These are phyloP conservation scores for Batrachochytrium dendrobatidis DNA, from an alignment of 371 early-diverging fungal species.

Conservation along the genomic window DNA sequence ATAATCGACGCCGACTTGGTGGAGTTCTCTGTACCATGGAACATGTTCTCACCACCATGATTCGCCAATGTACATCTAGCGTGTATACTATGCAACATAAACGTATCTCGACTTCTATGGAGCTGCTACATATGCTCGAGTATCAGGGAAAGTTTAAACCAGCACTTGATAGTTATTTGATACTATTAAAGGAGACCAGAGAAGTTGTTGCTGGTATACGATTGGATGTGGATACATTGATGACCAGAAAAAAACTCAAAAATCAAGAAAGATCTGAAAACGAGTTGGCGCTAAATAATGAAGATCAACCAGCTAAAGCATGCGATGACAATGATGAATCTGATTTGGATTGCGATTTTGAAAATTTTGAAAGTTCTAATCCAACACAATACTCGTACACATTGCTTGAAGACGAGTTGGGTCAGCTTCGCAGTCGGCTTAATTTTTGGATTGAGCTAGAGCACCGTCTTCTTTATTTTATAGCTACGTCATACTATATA, in stretches of 20 bases:
- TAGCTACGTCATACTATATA: conserved; percentile 46
- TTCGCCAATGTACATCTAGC: conserved; percentile 20
- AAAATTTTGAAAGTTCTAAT: too few species aligned
- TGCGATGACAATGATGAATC: too few species aligned
- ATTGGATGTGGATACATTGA: too few species aligned
- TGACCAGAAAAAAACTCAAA: too few species aligned
- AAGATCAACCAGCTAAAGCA: too few species aligned
- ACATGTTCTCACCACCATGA: conserved; percentile 46
- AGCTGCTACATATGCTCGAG: conserved; percentile 25
- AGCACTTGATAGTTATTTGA: too few species aligned
- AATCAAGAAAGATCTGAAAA: too few species aligned
- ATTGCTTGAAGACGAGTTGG: neutral
- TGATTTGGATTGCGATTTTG: too few species aligned
- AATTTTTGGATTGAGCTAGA: conserved; percentile 42
- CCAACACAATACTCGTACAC: conserved; percentile 1
- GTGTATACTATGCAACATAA: conserved; percentile 14
- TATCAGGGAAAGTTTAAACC: neutral
- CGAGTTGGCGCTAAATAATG: too few species aligned
- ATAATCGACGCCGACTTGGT: conserved; percentile 38
- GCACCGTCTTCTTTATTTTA: conserved; percentile 54
- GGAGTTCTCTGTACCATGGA: conserved; percentile 20
- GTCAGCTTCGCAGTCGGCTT: conserved; percentile 7
- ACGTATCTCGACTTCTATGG: conserved; percentile 9
- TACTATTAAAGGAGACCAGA: too few species aligned
- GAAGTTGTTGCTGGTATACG: too few species aligned